Percentiles rank a stretch among this genome's conserved stretches.
Evolutionary conservation across 352 stramenopile species (phyloP).

Genomic region (Phytopythium oedochilum): DNA sequence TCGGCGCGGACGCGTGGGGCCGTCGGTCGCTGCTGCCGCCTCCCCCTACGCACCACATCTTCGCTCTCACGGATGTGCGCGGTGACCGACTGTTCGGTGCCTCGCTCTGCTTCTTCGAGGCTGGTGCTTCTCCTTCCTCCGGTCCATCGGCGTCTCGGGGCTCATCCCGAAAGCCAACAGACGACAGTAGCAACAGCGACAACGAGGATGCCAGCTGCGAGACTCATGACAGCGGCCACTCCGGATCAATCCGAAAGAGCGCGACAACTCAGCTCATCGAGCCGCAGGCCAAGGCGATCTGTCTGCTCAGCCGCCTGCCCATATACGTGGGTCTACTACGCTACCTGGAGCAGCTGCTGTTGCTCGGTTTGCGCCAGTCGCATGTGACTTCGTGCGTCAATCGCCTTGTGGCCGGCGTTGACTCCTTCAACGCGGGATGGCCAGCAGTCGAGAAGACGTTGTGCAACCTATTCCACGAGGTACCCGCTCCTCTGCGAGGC

Average conservation of each 20-base stretch:
- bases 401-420: not conserved
- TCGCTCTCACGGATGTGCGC: slow-evolving; percentile 36
- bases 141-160: not conserved
- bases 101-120: slow-evolving; percentile 47
- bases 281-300: slow-evolving; percentile 35
- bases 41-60: slow-evolving; percentile 42
- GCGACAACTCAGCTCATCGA: not conserved
- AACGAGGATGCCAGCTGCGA: not conserved
- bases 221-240: not conserved
- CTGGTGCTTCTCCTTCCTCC: not conserved
- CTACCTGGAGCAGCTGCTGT: slow-evolving; percentile 45
- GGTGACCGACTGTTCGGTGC: slow-evolving; percentile 43
- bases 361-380: slow-evolving; percentile 35
- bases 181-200: slow-evolving; percentile 5
- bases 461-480: slow-evolving; percentile 50
- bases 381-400: not conserved
- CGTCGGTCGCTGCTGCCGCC: slow-evolving; percentile 14
- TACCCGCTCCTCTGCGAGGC: slow-evolving; percentile 29
- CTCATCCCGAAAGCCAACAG: not conserved
- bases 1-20: slow-evolving; percentile 15
- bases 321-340: slow-evolving; percentile 43
- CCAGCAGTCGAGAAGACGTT: slow-evolving; percentile 29
- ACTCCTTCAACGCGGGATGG: not conserved
- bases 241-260: not conserved
- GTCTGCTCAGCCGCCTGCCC: slow-evolving; percentile 32